Evolutionary conservation across 1,284 basidiomycete species (phyloP), one percentile per base, ranked within the genome.

Genomic region (Austroboletus niveus): DNA sequence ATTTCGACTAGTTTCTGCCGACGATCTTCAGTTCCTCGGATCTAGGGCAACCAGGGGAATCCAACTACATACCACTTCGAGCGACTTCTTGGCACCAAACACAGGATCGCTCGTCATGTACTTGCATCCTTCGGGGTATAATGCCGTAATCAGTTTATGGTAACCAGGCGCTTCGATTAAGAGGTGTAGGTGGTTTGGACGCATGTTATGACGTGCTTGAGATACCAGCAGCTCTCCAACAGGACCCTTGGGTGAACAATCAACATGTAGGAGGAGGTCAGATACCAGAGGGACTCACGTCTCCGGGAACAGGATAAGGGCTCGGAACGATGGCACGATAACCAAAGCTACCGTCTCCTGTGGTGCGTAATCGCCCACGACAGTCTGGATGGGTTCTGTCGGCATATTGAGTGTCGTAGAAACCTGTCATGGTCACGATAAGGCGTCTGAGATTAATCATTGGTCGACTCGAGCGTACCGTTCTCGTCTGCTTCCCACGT

Each of bases 401-500:
- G 2, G 70, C 61, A 63, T 92, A 90, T 73, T 94, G 79, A 0
- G 74, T 79, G 54, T 84, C 82, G 62, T 85, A 85, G 58, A 72
- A 76, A 15, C 83, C 79, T 75, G 52, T 31, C 31, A 1, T 36
- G 12, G 22, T 20, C 38, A 51, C 24, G 35, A 12, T 9, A 42
- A 14, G 46, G 22, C 17, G 30, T 30, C 29, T 30, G 29, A 30
- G 9, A 30, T 30, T 8, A 30, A 10, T 3, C 29, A 30, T 30
- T 2, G 9, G 9, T 30, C 29, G 2, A 30, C 29, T 30, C 29
- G 29, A 9, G 29, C 29, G 9, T 10, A 60, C 89, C 87, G 53
- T 80, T 63, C 6, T 76, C 77, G 64, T 94, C 91, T n/a, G 90
- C 85, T 70, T 94, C 91, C 92, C 90, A 93, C 11, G 89, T 92